phyloP scores from a whole-genome alignment of 306 rosid species.

The Prunus davidiana region DNA sequence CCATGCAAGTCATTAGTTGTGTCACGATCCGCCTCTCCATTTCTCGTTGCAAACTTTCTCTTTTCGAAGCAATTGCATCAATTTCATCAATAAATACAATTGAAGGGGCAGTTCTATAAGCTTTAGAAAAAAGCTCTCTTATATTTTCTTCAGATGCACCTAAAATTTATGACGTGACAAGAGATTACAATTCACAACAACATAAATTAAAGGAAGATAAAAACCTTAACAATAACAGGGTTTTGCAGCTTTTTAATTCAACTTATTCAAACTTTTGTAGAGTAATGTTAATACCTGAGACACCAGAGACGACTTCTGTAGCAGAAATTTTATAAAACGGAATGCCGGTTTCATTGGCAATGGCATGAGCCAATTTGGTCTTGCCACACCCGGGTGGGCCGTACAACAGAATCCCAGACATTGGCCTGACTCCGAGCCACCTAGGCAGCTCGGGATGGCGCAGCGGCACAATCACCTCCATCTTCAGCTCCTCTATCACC shows the following conservation, averaged over 20 bases:
- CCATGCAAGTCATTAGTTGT: constrained; percentile 64
- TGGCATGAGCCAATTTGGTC: constrained; percentile 83
- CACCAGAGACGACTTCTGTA: constrained; percentile 68
- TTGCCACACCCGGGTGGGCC: constrained; percentile 97
- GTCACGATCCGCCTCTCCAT: constrained; percentile 17
- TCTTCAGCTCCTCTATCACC: constrained; percentile 55
- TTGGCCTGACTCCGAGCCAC: constrained; percentile 53
- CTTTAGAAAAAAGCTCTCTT: constrained; percentile 59
- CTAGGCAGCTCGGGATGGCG: constrained; percentile 45
- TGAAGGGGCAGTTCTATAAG: constrained; percentile 60
- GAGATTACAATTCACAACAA: not conserved
- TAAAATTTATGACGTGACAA: constrained; percentile 10
- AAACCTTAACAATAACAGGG: too few species aligned
- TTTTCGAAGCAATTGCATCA: constrained; percentile 62
- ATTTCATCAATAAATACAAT: constrained; percentile 71
- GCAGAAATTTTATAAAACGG: constrained; percentile 74
- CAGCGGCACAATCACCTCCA: constrained; percentile 62
- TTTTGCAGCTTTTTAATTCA: not conserved
- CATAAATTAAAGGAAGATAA: not conserved
- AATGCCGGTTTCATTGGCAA: constrained; percentile 71
- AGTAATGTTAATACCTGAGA: constrained; percentile 45
- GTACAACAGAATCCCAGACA: constrained; percentile 63
- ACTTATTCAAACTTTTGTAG: not conserved
- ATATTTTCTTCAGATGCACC: constrained; percentile 71
- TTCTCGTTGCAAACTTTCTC: constrained; percentile 45